Evolutionary conservation across 2,329 filamentous ascomycete species (phyloP).

Genomic region (Endoconidiophora polonica): DNA sequence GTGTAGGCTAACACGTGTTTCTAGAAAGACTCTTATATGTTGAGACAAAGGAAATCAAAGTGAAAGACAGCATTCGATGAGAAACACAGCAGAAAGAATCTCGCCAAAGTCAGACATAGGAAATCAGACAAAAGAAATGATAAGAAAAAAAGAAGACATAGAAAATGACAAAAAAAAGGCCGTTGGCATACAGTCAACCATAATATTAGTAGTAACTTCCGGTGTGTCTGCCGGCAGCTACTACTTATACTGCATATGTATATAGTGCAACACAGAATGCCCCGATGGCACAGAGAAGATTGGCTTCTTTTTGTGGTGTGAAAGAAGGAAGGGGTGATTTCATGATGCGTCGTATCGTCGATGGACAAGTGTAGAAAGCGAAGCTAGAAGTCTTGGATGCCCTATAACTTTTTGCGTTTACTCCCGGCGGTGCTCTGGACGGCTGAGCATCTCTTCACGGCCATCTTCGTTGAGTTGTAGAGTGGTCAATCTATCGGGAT

Average conservation of each 20-base stretch:
- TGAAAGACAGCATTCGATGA: not conserved
- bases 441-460: constrained; percentile 17
- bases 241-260: too few species aligned
- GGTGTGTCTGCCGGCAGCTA: too few species aligned
- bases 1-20: not conserved
- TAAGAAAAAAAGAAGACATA: not conserved
- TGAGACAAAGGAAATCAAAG: not conserved
- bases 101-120: not conserved
- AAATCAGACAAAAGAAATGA: constrained; percentile 3
- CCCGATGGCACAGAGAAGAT: not conserved
- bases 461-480: constrained; percentile 21
- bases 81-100: not conserved
- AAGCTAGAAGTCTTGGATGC: too few species aligned
- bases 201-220: too few species aligned
- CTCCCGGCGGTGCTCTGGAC: constrained; percentile 17
- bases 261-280: too few species aligned
- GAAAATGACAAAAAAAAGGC: not conserved
- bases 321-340: not conserved
- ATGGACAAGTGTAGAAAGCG: too few species aligned
- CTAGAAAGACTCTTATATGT: not conserved
- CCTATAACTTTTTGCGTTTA: not conserved
- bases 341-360: too few species aligned
- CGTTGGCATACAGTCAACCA: too few species aligned
- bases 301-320: not conserved
- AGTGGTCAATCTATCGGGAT: constrained; percentile 29